Evolutionary conservation across 202 grass and related monocot genomes (phyloP).

Genomic region (Carex arenaria): DNA sequence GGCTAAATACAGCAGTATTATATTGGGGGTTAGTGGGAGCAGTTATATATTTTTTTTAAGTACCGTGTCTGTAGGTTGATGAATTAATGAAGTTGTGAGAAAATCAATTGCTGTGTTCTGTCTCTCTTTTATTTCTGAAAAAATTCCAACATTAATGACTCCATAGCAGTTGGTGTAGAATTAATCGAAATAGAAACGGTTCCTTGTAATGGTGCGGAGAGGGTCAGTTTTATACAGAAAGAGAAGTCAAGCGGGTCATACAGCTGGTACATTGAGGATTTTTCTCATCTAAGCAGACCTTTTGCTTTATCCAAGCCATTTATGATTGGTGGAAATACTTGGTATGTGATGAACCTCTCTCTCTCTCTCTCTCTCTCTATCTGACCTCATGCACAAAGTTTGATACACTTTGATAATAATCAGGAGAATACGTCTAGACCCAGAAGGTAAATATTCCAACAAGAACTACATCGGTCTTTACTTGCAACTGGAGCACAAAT

Average conservation of each 20-base stretch:
- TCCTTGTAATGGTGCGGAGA: neutral
- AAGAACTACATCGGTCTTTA: neutral
- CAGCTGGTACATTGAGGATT: neutral
- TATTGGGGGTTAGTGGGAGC: no score
- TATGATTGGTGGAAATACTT: neutral
- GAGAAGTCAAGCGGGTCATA: neutral
- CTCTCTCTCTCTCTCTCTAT: neutral
- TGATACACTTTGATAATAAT: neutral
- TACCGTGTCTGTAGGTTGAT: no score
- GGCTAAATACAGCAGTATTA: no score
- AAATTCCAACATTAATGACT: no score
- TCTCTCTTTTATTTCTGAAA: no score
- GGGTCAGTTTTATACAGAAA: slow-evolving; percentile 20
- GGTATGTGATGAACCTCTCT: neutral
- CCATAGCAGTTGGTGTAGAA: slow-evolving; percentile 33
- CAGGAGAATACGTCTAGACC: neutral
- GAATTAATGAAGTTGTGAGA: no score
- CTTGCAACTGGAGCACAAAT: neutral
- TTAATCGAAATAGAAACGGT: slow-evolving; percentile 13
- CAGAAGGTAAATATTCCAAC: neutral
- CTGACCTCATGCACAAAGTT: neutral
- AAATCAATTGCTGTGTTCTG: no score
- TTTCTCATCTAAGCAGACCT: slow-evolving; percentile 3
- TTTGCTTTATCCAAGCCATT: slow-evolving; percentile 11
- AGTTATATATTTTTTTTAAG: no score